Percentiles rank a stretch among this genome's conserved stretches.
These are phyloP conservation scores for Mycena epipterygia DNA, from an alignment of 768 basidiomycete species.

Conservation along the genomic window DNA sequence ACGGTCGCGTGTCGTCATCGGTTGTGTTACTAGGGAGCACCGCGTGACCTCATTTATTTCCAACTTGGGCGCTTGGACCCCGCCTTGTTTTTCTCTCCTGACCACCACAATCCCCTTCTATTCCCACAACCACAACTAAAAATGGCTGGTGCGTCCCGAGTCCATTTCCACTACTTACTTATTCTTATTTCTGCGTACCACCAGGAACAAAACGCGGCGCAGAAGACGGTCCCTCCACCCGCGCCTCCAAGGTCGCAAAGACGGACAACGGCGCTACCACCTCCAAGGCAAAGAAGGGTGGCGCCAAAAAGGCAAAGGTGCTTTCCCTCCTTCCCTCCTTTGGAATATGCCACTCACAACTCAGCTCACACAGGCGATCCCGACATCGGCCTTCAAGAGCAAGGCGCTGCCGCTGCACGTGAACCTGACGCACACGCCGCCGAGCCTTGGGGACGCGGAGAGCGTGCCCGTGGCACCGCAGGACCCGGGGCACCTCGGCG, in stretches of 20 bases:
- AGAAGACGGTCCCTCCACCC: conserved; percentile 51
- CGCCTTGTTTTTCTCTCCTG: conserved; percentile 13
- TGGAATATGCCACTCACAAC: conserved; percentile 10
- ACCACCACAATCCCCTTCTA: conserved; percentile 15
- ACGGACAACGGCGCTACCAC: conserved; percentile 50
- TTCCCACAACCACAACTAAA: background rate
- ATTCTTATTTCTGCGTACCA: background rate
- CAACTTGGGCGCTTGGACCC: conserved; percentile 2
- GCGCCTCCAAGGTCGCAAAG: conserved; percentile 67
- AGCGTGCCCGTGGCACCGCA: conserved; percentile 48
- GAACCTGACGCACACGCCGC: conserved; percentile 76
- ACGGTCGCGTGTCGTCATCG: conserved; percentile 1
- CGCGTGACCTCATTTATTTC: background rate
- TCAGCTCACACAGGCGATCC: conserved; percentile 56
- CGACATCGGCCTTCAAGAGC: conserved; percentile 68
- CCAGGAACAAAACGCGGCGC: conserved; percentile 62
- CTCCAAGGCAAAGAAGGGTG: conserved; percentile 50
- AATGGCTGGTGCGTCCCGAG: conserved; percentile 20
- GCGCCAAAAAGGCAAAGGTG: conserved; percentile 65
- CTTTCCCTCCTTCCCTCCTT: conserved; percentile 11
- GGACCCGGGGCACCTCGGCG: conserved; percentile 75
- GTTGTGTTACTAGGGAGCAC: background rate
- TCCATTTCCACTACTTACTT: background rate
- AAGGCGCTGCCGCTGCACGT: conserved; percentile 79
- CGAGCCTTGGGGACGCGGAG: conserved; percentile 54